These are phyloP conservation scores for Amanita rubescens DNA, from an alignment of 768 basidiomycete species.

Conservation along the genomic window DNA sequence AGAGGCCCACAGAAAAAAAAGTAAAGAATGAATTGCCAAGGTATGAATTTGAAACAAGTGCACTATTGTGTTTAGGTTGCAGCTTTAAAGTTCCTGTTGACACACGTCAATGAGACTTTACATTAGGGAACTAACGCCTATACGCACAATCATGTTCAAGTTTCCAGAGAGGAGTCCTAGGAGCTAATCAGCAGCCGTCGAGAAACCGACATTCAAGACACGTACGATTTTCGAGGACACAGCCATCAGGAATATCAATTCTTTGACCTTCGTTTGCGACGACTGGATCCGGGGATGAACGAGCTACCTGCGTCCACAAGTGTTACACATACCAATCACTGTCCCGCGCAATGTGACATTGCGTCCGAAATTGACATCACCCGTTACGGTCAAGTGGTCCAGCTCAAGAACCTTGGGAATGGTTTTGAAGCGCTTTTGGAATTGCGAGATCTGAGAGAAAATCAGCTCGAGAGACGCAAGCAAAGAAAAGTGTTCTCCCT, in stretches of 20 bases:
- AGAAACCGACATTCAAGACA: slow-evolving; percentile 4
- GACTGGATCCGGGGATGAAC: slow-evolving; percentile 25
- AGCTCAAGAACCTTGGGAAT: slow-evolving; percentile 87
- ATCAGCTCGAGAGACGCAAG: neutral
- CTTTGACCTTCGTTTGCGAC: slow-evolving; percentile 78
- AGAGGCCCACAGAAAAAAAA: neutral
- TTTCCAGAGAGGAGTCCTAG: slow-evolving; percentile 74
- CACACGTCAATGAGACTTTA: neutral
- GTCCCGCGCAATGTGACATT: slow-evolving; percentile 84
- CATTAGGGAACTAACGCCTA: neutral
- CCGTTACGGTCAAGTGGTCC: slow-evolving; percentile 91
- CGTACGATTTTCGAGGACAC: slow-evolving; percentile 66
- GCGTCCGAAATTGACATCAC: slow-evolving; percentile 86
- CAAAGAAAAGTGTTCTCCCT: slow-evolving; percentile 4
- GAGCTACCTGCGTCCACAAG: neutral
- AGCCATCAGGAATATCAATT: slow-evolving; percentile 80
- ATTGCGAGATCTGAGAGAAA: slow-evolving; percentile 62
- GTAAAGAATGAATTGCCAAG: neutral
- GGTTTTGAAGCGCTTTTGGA: slow-evolving; percentile 93
- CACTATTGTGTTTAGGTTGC: neutral
- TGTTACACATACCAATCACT: slow-evolving; percentile 53
- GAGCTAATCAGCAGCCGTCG: neutral
- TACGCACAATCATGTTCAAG: slow-evolving; percentile 67
- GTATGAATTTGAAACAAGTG: neutral
- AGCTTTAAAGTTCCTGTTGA: slow-evolving; percentile 24